A percentile compares a stretch with the other conserved stretches of the same genome.
phyloP scores from a whole-genome alignment of 1,139 yeast species.

The Pichia cactophila region DNA sequence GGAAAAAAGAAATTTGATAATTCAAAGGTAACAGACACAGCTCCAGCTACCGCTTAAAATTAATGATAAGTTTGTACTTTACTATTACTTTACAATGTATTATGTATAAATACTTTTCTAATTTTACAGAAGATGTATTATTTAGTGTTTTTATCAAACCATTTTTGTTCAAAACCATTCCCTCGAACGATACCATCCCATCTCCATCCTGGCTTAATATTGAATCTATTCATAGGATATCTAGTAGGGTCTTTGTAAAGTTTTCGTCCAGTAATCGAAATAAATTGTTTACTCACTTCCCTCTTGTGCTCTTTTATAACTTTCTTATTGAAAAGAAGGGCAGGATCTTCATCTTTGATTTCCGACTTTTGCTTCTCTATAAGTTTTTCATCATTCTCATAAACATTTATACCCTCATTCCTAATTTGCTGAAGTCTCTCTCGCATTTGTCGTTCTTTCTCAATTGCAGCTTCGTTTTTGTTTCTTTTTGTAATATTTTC shows the following conservation, averaged over 20 bases:
- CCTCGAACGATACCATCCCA: slow-evolving; percentile 96
- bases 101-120: neutral
- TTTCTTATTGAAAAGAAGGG: slow-evolving; percentile 36
- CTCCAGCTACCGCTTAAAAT: neutral
- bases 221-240: slow-evolving; percentile 64
- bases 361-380: slow-evolving; percentile 31
- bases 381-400: slow-evolving; percentile 34
- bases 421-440: slow-evolving; percentile 10
- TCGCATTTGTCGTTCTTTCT: slow-evolving; percentile 3
- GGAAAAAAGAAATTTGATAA: neutral
- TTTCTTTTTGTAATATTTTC: slow-evolving; percentile 33
- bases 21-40: neutral
- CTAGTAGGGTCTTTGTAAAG: slow-evolving; percentile 37
- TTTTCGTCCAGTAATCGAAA: slow-evolving; percentile 37
- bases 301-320: slow-evolving; percentile 13
- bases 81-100: neutral
- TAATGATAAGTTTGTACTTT: neutral
- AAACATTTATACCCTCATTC: slow-evolving; percentile 26
- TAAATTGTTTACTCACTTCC: slow-evolving; percentile 8
- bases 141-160: slow-evolving; percentile 41
- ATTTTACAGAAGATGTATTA: neutral
- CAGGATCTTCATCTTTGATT: slow-evolving; percentile 63
- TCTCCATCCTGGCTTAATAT: slow-evolving; percentile 66
- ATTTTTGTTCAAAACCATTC: slow-evolving; percentile 74
- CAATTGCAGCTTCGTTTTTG: slow-evolving; percentile 20